These are phyloP conservation scores for Flammula alnicola DNA, from an alignment of 1,284 basidiomycete genomes.

Conservation along the genomic window DNA sequence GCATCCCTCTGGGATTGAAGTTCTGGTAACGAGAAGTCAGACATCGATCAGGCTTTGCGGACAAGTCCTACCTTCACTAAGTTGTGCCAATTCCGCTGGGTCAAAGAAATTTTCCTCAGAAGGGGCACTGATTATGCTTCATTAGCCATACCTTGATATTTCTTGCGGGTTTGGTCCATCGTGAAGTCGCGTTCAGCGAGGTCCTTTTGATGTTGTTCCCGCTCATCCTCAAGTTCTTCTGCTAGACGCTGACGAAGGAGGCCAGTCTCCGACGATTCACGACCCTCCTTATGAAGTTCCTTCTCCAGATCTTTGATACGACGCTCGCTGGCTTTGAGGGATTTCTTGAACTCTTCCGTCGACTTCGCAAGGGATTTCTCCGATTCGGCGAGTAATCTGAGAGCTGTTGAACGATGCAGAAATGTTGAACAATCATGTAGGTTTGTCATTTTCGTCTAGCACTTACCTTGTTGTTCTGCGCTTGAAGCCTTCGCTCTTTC, in stretches of 20 bases:
- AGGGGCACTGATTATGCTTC: no score
- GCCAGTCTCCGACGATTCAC: constrained; percentile 70
- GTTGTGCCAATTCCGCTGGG: constrained; percentile 71
- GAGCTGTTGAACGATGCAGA: constrained; percentile 44
- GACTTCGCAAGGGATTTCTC: constrained; percentile 63
- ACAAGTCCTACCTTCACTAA: constrained; percentile 67
- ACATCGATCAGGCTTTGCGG: constrained; percentile 7
- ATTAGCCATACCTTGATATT: constrained; percentile 68
- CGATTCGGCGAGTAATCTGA: constrained; percentile 63
- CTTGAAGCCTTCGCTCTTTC: constrained; percentile 67
- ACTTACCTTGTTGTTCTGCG: constrained; percentile 65
- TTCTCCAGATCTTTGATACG: constrained; percentile 65
- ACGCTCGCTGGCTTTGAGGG: constrained; percentile 55
- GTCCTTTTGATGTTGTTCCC: constrained; percentile 77
- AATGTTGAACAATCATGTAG: constrained; percentile 6
- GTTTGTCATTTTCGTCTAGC: background rate
- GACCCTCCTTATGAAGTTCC: constrained; percentile 70
- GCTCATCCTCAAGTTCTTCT: constrained; percentile 78
- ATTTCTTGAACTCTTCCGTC: constrained; percentile 58
- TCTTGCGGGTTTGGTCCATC: constrained; percentile 79
- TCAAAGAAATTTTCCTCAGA: background rate
- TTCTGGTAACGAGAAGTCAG: constrained; percentile 48
- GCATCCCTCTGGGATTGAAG: constrained; percentile 77
- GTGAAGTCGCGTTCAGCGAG: constrained; percentile 78
- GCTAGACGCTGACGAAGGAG: constrained; percentile 66